Evolutionary conservation across 805 yeast species (phyloP), one percentile per base, ranked within the genome.

Genomic region (Ogataea methylovora): DNA sequence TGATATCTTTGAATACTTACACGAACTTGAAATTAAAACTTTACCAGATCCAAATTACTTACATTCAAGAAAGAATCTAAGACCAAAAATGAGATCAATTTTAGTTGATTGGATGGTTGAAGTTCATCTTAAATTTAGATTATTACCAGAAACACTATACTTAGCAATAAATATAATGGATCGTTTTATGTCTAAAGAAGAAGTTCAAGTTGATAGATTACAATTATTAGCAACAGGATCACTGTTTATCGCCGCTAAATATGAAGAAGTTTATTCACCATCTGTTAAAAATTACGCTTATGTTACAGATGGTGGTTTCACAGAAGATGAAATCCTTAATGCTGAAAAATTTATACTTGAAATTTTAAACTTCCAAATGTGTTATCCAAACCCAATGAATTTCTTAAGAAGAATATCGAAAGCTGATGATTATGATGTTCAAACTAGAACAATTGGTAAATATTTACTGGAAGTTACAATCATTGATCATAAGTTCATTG

Each of bases 101-200:
- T 63, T 87, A 38, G 85, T 87, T n/a, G 95, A 88, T 60, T 87
- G 97, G 97, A 67, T 87, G 45, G 85, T 85, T 9, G 94, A 85
- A 53, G 88, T 87, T 54, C 96, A 86, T 61, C 66, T 77, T 45
- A 72, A 84, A 54, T 87, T 87, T 59, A 71, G 88, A 44, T 69
- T 88, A 42, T 67, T 82, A 28, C 95, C 94, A 1, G 96, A 87
- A 58, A 84, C 95, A 8, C 69, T 88, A 37, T 84, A 76, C 49
- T 63, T 87, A 37, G 85, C 95, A 4, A 80, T 84, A 36, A 86
- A 85, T 58, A 60, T 84, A 35, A 80, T 87, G 84, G 97, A 88
- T 60, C 63, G 96, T 44, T 86, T 83, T 58, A 72, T 88, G 73
- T 74, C 87, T 7, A 62, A 69, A 35, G 86, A 82, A 49, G 67